Evolutionary conservation across 169 alveolate species (phyloP).

Genomic region (Eimeria falciformis): DNA sequence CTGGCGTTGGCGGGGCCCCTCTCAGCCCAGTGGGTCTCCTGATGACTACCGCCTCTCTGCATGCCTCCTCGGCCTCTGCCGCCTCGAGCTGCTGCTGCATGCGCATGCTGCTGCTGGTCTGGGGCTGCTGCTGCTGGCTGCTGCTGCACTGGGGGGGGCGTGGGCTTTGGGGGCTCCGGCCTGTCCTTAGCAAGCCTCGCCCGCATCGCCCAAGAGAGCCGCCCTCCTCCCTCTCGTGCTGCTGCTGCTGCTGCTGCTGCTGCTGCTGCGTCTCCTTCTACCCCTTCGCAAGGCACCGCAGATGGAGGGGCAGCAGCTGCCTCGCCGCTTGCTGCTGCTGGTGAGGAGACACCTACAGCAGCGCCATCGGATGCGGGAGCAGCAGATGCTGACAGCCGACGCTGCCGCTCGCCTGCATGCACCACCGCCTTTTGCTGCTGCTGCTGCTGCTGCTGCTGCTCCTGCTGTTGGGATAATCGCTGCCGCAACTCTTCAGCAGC

Average conservation of each 20-base stretch:
- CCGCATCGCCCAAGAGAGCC: conserved; percentile 56
- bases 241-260: conserved; percentile 55
- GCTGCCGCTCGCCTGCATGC: background rate
- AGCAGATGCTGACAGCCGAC: conserved; percentile 1
- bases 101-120: conserved; percentile 13
- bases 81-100: conserved; percentile 5
- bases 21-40: too few species aligned
- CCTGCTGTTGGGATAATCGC: background rate
- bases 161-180: conserved; percentile 21
- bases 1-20: too few species aligned
- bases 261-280: conserved; percentile 29
- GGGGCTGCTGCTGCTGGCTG: conserved; percentile 2
- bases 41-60: too few species aligned
- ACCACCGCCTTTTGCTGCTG: background rate
- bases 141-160: conserved; percentile 15
- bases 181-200: conserved; percentile 66
- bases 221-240: background rate
- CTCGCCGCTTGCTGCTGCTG: background rate
- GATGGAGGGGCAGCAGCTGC: background rate
- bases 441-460: conserved; percentile 23
- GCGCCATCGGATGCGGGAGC: background rate
- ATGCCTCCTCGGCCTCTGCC: too few species aligned
- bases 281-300: background rate
- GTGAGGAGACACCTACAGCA: background rate
- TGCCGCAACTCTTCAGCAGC: too few species aligned